Conservation (phyloP, 345 rosid species). For the Gossypium thurberi region DNA sequence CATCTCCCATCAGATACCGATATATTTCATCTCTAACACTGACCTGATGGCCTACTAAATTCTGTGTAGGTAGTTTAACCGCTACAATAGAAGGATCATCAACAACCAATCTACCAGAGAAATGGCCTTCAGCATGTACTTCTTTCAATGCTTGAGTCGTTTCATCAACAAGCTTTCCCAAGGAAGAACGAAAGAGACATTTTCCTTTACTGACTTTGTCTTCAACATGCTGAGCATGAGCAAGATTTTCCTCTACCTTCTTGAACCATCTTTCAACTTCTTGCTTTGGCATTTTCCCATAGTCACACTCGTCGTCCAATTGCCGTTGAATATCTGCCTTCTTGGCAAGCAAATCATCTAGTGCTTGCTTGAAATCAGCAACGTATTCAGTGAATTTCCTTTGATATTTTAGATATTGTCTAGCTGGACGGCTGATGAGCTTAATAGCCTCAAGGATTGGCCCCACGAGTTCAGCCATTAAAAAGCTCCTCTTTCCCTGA, state of each 20-base stretch:
- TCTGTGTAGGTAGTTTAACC: neutral
- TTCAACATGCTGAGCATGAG: too few species aligned
- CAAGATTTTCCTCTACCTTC: neutral
- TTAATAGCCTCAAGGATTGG: neutral
- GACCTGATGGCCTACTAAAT: neutral
- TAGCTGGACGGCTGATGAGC: neutral
- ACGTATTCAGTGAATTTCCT: neutral
- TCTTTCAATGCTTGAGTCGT: neutral
- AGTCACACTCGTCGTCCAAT: accelerated
- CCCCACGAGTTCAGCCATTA: neutral
- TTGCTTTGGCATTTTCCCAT: neutral
- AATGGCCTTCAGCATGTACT: neutral
- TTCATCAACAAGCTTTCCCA: neutral
- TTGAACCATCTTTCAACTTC: neutral
- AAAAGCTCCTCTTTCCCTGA: neutral
- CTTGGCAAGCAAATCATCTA: neutral
- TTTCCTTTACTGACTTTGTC: too few species aligned
- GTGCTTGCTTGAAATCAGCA: neutral
- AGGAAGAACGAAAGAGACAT: too few species aligned
- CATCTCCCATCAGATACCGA: neutral
- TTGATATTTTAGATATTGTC: neutral
- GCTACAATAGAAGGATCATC: too few species aligned
- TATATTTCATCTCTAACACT: neutral
- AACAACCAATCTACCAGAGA: neutral
- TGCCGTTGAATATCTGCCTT: neutral